These are phyloP conservation scores for Acacia acuminata DNA, from an alignment of 306 rosid genomes.

Conservation along the genomic window DNA sequence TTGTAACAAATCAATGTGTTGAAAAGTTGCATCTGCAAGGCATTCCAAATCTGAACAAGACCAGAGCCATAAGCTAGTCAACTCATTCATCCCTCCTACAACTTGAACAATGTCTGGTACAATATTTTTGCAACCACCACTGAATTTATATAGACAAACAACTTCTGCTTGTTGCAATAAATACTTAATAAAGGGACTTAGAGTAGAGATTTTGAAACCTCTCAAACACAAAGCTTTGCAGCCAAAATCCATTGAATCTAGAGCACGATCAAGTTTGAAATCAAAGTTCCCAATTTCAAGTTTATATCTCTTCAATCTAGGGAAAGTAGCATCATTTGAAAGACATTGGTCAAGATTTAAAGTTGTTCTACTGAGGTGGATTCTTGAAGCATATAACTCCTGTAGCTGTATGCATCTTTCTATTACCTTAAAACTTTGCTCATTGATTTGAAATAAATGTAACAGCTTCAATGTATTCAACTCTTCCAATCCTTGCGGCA, in stretches of 20 bases:
- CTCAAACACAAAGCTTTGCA: not conserved
- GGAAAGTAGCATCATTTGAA: not conserved
- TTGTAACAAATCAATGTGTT: not conserved
- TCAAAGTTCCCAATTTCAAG: not conserved
- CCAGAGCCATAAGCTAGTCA: not conserved
- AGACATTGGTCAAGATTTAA: not conserved
- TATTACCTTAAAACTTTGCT: not conserved
- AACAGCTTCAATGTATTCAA: not conserved
- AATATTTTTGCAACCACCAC: conserved; percentile 8
- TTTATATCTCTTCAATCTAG: not conserved
- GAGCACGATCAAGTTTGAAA: not conserved
- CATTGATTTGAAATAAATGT: not conserved
- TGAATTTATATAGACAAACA: not conserved
- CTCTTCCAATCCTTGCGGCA: not conserved
- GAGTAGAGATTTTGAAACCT: not conserved
- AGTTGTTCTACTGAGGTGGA: not conserved
- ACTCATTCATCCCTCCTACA: conserved; percentile 5
- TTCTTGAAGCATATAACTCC: not conserved
- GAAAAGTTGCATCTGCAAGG: not conserved
- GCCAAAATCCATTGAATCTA: not conserved
- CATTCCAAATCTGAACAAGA: conserved; percentile 12
- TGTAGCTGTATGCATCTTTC: not conserved
- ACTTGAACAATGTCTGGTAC: not conserved
- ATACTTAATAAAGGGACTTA: not conserved
- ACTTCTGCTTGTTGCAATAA: not conserved